Percentiles rank a stretch among this genome's conserved stretches.
Evolutionary conservation across 2,329 filamentous ascomycete species (phyloP).

Genomic region (Pestalotiopsis fici): DNA sequence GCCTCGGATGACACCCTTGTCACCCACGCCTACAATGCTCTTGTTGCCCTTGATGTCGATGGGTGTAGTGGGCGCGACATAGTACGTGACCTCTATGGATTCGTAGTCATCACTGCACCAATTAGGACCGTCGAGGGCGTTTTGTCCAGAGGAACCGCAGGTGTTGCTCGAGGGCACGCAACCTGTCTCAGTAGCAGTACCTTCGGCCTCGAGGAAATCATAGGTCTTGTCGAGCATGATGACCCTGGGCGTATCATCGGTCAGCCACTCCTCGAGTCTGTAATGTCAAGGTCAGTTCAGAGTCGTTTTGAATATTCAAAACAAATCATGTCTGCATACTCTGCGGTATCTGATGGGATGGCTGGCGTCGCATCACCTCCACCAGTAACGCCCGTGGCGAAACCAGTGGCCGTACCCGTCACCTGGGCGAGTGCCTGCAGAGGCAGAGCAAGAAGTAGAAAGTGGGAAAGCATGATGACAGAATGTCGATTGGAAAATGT

Average conservation of each 20-base stretch:
- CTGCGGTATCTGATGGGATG: background rate
- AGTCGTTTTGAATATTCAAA: background rate
- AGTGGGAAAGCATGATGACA: background rate
- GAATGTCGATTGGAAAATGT: background rate
- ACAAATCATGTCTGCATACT: background rate
- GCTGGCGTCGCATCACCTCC: background rate
- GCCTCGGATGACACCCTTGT: constrained; percentile 55
- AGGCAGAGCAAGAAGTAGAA: background rate
- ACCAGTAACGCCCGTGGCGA: background rate
- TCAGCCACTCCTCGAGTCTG: background rate
- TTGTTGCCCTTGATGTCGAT: constrained; percentile 59
- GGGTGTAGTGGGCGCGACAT: constrained; percentile 50
- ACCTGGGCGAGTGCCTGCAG: background rate
- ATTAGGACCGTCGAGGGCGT: background rate
- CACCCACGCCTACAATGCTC: constrained; percentile 53
- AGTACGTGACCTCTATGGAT: constrained; percentile 38
- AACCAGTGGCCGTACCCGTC: background rate
- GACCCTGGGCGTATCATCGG: background rate
- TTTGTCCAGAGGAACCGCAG: background rate
- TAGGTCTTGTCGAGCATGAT: background rate
- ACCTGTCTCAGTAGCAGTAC: background rate
- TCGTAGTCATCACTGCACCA: constrained; percentile 10
- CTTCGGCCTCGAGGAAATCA: background rate
- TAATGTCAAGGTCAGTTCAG: background rate
- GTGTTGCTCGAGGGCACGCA: background rate